These are phyloP conservation scores for Haplographium delicatum DNA, from an alignment of 495 filamentous ascomycete species.

Conservation along the genomic window DNA sequence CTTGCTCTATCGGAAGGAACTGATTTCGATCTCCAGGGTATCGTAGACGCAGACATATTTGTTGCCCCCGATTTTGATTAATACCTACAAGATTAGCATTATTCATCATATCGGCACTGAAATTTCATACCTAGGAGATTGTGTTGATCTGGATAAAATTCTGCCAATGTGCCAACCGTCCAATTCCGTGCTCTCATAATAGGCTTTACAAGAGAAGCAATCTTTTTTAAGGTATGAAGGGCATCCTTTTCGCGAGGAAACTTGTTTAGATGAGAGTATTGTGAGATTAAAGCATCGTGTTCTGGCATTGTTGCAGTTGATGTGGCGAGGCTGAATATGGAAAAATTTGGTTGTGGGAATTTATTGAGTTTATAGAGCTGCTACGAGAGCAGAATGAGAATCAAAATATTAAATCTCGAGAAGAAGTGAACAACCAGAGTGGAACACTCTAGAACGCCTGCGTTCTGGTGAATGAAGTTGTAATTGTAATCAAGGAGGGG, in stretches of 20 bases:
- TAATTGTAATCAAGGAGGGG: slow-evolving; percentile 17
- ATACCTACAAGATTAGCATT: slow-evolving; percentile 44
- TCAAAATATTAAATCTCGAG: background rate
- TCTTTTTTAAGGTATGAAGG: slow-evolving; percentile 72
- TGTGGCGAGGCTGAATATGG: slow-evolving; percentile 2
- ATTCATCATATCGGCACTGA: background rate
- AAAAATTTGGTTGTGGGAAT: too few relatives aligned
- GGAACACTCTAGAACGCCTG: slow-evolving; percentile 15
- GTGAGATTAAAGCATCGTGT: slow-evolving; percentile 62
- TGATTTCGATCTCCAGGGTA: slow-evolving; percentile 67
- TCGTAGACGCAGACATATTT: slow-evolving; percentile 79
- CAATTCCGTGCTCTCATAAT: slow-evolving; percentile 86
- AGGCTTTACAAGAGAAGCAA: slow-evolving; percentile 89
- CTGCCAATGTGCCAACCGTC: slow-evolving; percentile 72
- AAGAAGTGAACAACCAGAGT: background rate
- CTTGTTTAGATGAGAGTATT: slow-evolving; percentile 73
- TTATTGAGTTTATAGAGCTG: too few relatives aligned
- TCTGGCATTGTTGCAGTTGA: slow-evolving; percentile 49
- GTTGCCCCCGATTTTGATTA: slow-evolving; percentile 70
- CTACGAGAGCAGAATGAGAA: background rate
- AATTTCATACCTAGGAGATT: slow-evolving; percentile 61
- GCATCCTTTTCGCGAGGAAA: slow-evolving; percentile 73
- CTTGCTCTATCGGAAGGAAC: slow-evolving; percentile 75
- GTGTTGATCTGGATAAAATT: slow-evolving; percentile 73
- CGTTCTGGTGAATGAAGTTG: background rate